Conservation (phyloP, 176 grass and related monocot genomes). For the Oryza officinalis region DNA sequence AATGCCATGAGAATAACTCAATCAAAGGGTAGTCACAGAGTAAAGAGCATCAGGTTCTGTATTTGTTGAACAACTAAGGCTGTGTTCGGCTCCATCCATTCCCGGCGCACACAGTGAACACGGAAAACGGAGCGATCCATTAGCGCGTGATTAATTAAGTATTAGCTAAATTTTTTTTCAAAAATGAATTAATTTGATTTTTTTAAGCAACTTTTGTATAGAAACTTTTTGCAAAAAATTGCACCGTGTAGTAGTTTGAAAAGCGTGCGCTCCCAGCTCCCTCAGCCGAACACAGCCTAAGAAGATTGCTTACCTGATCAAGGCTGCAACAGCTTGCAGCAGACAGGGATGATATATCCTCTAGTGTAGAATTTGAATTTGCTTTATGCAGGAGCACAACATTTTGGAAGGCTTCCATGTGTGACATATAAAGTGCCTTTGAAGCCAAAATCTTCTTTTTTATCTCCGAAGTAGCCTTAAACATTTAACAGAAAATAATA, state of each 20-base stretch:
- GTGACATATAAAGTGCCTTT: constrained; percentile 69
- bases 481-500: constrained; percentile 22
- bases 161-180: no score
- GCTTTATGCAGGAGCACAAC: constrained; percentile 88
- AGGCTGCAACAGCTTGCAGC: constrained; percentile 73
- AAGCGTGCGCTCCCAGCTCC: no score
- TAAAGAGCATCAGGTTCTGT: neutral
- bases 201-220: no score
- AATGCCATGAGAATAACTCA: constrained; percentile 33
- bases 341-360: constrained; percentile 72
- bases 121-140: no score
- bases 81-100: no score
- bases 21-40: neutral
- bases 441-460: constrained; percentile 87
- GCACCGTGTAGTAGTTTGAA: no score
- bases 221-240: no score
- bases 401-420: constrained; percentile 93
- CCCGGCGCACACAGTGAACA: no score
- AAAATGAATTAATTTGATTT: no score
- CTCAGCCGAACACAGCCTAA: no score
- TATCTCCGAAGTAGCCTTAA: constrained; percentile 71
- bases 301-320: constrained; percentile 68
- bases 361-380: constrained; percentile 63
- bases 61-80: neutral
- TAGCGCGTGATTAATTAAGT: no score